Base-by-base conservation (phyloP, 2,329 filamentous ascomycete genomes). In the Ceratocystis lukuohia region DNA sequence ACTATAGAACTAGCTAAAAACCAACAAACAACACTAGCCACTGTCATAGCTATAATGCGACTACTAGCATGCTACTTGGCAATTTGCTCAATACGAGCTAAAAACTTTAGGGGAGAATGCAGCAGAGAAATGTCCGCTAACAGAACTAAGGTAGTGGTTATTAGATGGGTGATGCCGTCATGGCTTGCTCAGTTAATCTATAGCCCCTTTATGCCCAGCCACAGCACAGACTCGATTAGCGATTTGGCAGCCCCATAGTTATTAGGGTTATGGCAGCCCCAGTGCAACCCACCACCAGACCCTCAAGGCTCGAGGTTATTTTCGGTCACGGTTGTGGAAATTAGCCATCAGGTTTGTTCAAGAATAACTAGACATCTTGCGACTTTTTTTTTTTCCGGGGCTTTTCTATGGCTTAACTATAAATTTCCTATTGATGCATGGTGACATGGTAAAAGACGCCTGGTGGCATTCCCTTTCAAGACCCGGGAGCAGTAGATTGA, bases 121-220 rank as follows among this genome's bases (percentile, higher is more conserved):
- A 28, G 5, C 10, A 53, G 48, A 53, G 25, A 25, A 53, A 15
- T 15, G 37, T 41, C 37, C 37, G 37, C 37, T 41, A 41, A 4
- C 37, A 41, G 37, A 41, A 41, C 37, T 12, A 41, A 41, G 37
- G 10, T 15, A 41, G 37, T 28, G 22, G 10, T 53, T 15, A 0
- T 25, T 12, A 8, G 48, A 12, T 28, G 12, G 8, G 46, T 17
- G 48, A 25, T 25, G 48, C 20, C 48, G 25, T 25, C 7, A 25
- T 25, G 48, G 8, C 20, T 53, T 15, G 48, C 48, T 53, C 8
- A 5, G 48, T 5, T 53, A 25, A 53, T 53, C 8, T 25, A 17
- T 41, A 41, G 48, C 56, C 53, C 56, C 56, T 59, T 59, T 59
- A 59, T 59, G 56, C 30, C 56, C 56, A 59, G 28, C 56, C 56